Percentiles rank a stretch among this genome's conserved stretches.
Evolutionary conservation across 805 yeast species (phyloP).

Genomic region (Metschnikowia rubicola): DNA sequence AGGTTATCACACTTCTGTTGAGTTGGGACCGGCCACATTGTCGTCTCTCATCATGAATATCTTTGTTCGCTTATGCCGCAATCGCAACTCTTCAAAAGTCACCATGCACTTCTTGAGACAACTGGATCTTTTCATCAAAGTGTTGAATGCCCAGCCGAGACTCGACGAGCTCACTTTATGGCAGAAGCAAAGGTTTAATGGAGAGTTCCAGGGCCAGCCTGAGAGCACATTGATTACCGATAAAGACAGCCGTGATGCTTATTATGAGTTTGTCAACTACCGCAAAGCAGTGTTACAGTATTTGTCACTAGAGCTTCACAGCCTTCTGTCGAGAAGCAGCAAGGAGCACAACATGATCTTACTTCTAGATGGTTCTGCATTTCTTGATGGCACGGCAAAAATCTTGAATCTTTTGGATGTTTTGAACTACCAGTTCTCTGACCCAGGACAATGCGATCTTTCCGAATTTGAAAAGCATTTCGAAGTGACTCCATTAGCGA

Average conservation of each 20-base stretch:
- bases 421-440: slow-evolving; percentile 51
- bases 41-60: slow-evolving; percentile 59
- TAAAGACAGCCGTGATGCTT: slow-evolving; percentile 44
- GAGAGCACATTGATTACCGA: slow-evolving; percentile 34
- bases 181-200: slow-evolving; percentile 44
- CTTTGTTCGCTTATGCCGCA: slow-evolving; percentile 57
- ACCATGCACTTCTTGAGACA: slow-evolving; percentile 53
- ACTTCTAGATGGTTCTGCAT: slow-evolving; percentile 50
- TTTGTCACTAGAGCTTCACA: slow-evolving; percentile 71
- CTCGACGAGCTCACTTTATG: slow-evolving; percentile 55
- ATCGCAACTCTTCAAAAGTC: slow-evolving; percentile 49
- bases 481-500: slow-evolving; percentile 34
- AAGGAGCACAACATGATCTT: slow-evolving; percentile 49
- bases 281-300: slow-evolving; percentile 62
- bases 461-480: slow-evolving; percentile 26
- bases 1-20: slow-evolving; percentile 36
- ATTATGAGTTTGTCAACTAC: slow-evolving; percentile 57
- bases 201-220: slow-evolving; percentile 29
- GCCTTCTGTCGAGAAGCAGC: slow-evolving; percentile 46
- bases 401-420: slow-evolving; percentile 65
- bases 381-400: slow-evolving; percentile 59
- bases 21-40: slow-evolving; percentile 55
- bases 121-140: slow-evolving; percentile 45
- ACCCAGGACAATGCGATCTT: slow-evolving; percentile 41
- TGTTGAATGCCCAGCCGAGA: slow-evolving; percentile 52